Percentiles rank a stretch among this genome's conserved stretches.
These are phyloP conservation scores for Didymella arachidicola DNA, from an alignment of 2,329 filamentous ascomycete species.

Conservation along the genomic window DNA sequence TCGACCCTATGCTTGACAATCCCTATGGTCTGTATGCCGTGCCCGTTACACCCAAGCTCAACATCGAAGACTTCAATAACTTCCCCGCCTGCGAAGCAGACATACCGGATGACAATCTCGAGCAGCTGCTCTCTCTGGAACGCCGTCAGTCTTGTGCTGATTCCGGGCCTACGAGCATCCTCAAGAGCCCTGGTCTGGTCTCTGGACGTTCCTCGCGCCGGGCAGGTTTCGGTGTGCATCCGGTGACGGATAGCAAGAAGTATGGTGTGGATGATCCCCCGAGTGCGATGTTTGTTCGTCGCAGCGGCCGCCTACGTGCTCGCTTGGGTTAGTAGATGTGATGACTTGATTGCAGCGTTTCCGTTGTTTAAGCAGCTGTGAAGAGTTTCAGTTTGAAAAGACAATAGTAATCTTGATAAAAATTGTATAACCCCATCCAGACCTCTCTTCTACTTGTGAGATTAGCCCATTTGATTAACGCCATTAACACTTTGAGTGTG, in stretches of 20 bases:
- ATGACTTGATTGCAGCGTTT: not conserved
- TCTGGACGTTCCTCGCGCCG: conserved; percentile 4
- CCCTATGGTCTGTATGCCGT: conserved; percentile 4
- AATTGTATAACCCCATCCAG: not conserved
- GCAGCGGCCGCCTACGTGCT: conserved; percentile 4
- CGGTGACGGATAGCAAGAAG: conserved; percentile 26
- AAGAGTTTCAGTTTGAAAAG: not conserved
- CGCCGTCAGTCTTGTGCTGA: conserved; percentile 9
- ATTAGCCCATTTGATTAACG: no score
- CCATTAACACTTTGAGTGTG: no score
- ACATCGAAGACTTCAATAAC: conserved; percentile 9
- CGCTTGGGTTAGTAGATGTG: not conserved
- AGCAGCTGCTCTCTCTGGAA: conserved; percentile 12
- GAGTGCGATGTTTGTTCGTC: conserved; percentile 9
- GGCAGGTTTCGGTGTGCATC: conserved; percentile 28
- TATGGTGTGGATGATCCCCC: conserved; percentile 28
- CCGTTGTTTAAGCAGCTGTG: not conserved
- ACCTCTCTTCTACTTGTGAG: not conserved
- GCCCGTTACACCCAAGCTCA: conserved; percentile 6
- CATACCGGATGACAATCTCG: conserved; percentile 9
- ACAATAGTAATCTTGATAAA: not conserved
- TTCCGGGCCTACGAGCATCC: not conserved
- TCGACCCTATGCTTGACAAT: conserved; percentile 2
- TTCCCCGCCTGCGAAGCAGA: conserved; percentile 11
- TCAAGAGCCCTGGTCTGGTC: conserved; percentile 8